These are phyloP conservation scores for Cystofilobasidium ferigula DNA, from an alignment of 768 basidiomycete genomes.

Conservation along the genomic window DNA sequence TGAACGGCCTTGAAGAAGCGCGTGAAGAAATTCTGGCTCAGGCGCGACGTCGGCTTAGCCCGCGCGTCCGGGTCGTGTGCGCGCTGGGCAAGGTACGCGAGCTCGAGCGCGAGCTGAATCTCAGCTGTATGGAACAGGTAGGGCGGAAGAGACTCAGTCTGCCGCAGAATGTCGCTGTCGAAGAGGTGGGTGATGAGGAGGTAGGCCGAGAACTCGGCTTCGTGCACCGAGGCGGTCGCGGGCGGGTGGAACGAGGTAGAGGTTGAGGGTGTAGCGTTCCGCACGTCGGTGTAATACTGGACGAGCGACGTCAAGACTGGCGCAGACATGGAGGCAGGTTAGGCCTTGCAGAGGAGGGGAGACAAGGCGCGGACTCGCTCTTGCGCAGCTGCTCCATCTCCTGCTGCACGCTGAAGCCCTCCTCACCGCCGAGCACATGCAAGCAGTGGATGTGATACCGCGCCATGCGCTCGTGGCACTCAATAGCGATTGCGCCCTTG, in stretches of 20 bases:
- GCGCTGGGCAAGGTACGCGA: conserved; percentile 67
- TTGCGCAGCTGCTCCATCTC: conserved; percentile 88
- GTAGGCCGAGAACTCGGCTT: conserved; percentile 93
- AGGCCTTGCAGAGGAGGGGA: not conserved
- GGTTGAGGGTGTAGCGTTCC: conserved; percentile 29
- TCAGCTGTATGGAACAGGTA: conserved; percentile 60
- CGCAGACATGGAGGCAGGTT: not conserved
- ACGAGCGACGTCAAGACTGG: conserved; percentile 81
- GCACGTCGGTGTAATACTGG: conserved; percentile 81
- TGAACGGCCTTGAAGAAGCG: conserved; percentile 61
- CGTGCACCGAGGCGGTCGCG: conserved; percentile 53
- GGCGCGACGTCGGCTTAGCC: conserved; percentile 53
- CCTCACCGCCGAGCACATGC: conserved; percentile 47
- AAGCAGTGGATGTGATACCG: conserved; percentile 82
- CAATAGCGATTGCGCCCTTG: conserved; percentile 63
- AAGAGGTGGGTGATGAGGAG: conserved; percentile 84
- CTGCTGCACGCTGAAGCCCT: conserved; percentile 46
- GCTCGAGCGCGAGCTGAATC: conserved; percentile 68
- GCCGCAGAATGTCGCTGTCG: conserved; percentile 45
- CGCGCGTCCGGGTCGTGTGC: conserved; percentile 35
- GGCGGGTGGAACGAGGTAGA: conserved; percentile 42
- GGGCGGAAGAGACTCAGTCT: conserved; percentile 40
- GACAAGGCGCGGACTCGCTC: conserved; percentile 46
- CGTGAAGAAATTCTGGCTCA: conserved; percentile 44
- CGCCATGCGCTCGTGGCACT: conserved; percentile 85